phyloP scores from a whole-genome alignment of 768 basidiomycete species.

The Tephrocybe rancida region DNA sequence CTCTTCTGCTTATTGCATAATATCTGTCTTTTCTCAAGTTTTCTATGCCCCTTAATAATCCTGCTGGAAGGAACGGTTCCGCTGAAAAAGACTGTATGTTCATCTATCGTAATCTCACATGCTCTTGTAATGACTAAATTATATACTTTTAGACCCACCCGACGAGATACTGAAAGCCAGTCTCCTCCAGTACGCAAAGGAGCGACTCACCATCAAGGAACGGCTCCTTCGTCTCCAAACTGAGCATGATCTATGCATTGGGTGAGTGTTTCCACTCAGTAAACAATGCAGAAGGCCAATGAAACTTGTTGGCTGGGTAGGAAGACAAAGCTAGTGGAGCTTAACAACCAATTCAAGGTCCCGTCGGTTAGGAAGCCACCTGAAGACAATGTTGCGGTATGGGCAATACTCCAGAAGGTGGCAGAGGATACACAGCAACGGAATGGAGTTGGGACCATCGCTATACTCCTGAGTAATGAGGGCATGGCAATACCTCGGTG shows the following conservation, averaged over 20 bases:
- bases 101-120: no score
- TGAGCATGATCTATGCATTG: background rate
- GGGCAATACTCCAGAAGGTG: background rate
- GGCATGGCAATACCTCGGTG: background rate
- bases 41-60: background rate
- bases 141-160: background rate
- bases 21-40: no score
- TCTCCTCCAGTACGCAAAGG: background rate
- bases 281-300: background rate
- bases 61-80: background rate
- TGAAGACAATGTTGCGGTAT: background rate
- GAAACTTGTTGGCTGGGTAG: background rate
- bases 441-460: background rate
- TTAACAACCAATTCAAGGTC: constrained; percentile 1
- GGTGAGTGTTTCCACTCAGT: background rate
- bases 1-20: no score
- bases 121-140: no score
- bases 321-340: background rate
- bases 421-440: background rate
- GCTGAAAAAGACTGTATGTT: background rate
- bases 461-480: background rate
- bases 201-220: background rate
- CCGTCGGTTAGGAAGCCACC: background rate
- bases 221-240: background rate
- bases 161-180: background rate